Evolutionary conservation across 1,284 basidiomycete species (phyloP), one percentile per base, ranked within the genome.

Genomic region (Irpex sp.): DNA sequence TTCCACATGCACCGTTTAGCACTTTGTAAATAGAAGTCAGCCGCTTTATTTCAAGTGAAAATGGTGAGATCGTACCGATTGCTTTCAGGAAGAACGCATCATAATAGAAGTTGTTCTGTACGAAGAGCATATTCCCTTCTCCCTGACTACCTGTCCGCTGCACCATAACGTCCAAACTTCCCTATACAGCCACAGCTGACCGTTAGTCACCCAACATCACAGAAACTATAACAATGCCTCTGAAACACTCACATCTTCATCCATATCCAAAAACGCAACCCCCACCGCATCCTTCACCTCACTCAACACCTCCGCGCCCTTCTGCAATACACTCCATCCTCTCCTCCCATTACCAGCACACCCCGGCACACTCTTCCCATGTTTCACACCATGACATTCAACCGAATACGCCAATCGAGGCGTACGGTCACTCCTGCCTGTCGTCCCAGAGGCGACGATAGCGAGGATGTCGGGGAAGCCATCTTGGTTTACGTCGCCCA

Each of bases 21-120:
- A 97, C 93, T 64, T 4, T 48, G n/a, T 48, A 28, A 42, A 60
- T 51, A 52, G 16, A 23, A 18, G 55, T 5, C 10, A 16, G 21
- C 33, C 54, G 2, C 21, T 55, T 5, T 47, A 6, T 28, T 51
- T 65, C 58, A 21, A 16, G 42, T 56, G 33, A 4, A 21, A 28
- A 42, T 47, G 49, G 10, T 57, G 37, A 14, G 59, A 58, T n/a
- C 84, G 56, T 58, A 94, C 93, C 88, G 57, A 96, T 91, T 1
- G 95, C 93, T 73, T 98, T 98, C 62, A 99, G 81, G 84, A 99
- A 99, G 80, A 99, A 99, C 0, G 97, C 96, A 69, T 99, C 97
- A 71, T 96, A 95, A 72, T 97, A 99, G 70, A 95, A 94, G 75
- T 98, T 98, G 74, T 99, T 99, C 75, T 97, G 94, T 49, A 99